Base-by-base conservation (phyloP, 1,139 yeast species). In the Blastobotrys capitulatus region DNA sequence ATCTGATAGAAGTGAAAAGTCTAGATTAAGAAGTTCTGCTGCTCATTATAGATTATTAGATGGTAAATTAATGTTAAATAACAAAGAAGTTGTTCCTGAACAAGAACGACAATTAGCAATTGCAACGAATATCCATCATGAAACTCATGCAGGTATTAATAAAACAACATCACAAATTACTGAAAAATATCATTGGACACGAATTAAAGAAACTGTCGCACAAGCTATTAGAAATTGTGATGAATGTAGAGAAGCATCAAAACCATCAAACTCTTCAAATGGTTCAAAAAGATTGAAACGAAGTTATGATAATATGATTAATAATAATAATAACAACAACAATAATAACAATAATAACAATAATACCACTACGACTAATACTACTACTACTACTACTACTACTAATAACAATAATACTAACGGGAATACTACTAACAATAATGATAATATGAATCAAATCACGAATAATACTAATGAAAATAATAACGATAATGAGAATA, bases 141-240 rank as follows among this genome's bases (percentile, higher is more conserved):
- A 78, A 16, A 77, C 77, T 49, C 97, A 89, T 63, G 85, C 84
- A 6, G 97, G 97, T n/a, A 88, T 92, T 53, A 92, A 92, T 67
- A 86, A 83, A 60, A 83, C 95, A 1, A 89, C 97, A 0, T 73
- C 92, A 0, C 71, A 77, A 35, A 80, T 92, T 19, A 78, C 94
- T 0, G 94, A 86, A 55, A 78, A 79, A 57, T 92, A 84, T 60
- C 95, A 88, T 64, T 92, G 97, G 97, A 79, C 89, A 1, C 78
- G 95, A 46, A 86, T 92, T 54, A 90, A 92, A 66, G 89, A 82
- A 54, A 88, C 96, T 0, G 96, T 87, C 0, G 83, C 86, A 0
- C 80, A 82, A 38, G 94, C 88, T 1, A 82, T 90, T 46, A 76
- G 84, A 52, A 78, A 81, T 52, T 92, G 98, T 64, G 72, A 77